Conservation (phyloP, 129 eudicot genomes). For the Tagetes patula region DNA sequence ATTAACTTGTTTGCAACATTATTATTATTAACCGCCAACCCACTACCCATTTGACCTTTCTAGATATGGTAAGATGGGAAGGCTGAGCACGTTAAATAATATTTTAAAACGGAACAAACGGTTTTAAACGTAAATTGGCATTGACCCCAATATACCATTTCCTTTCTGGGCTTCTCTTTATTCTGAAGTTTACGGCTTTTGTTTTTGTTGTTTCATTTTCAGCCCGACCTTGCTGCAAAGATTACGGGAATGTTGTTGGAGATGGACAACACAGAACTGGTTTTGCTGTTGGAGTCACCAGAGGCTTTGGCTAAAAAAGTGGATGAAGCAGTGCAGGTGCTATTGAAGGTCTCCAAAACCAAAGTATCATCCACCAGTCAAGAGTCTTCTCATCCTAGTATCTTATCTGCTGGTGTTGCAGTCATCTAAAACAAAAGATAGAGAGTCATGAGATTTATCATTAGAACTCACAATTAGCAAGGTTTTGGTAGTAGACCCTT, state of each 20-base stretch:
- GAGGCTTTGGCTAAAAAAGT: slow-evolving; percentile 66
- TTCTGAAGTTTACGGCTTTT: neutral
- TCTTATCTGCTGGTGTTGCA: slow-evolving; percentile 56
- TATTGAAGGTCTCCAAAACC: slow-evolving; percentile 51
- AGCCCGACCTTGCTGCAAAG: slow-evolving; percentile 87
- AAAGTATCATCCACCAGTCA: slow-evolving; percentile 43
- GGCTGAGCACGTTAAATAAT: neutral
- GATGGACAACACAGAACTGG: slow-evolving; percentile 82
- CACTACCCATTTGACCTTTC: too few relatives aligned
- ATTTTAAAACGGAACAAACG: neutral
- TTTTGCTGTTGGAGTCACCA: slow-evolving; percentile 69
- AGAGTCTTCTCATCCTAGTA: slow-evolving; percentile 50
- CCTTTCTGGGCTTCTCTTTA: neutral
- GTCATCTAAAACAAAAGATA: slow-evolving; percentile 45
- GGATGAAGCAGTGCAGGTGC: slow-evolving; percentile 74
- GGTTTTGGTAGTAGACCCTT: slow-evolving; percentile 18
- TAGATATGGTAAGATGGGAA: neutral
- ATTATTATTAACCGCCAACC: too few relatives aligned
- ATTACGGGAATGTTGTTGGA: slow-evolving; percentile 92
- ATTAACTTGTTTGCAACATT: too few relatives aligned
- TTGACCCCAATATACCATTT: neutral
- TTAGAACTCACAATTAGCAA: slow-evolving; percentile 20
- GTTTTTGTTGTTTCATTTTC: slow-evolving; percentile 22
- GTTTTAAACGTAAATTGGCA: neutral
- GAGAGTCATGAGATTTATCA: neutral